Conservation (phyloP, 441 rosid genomes). For the Pelargonium citronellum region DNA sequence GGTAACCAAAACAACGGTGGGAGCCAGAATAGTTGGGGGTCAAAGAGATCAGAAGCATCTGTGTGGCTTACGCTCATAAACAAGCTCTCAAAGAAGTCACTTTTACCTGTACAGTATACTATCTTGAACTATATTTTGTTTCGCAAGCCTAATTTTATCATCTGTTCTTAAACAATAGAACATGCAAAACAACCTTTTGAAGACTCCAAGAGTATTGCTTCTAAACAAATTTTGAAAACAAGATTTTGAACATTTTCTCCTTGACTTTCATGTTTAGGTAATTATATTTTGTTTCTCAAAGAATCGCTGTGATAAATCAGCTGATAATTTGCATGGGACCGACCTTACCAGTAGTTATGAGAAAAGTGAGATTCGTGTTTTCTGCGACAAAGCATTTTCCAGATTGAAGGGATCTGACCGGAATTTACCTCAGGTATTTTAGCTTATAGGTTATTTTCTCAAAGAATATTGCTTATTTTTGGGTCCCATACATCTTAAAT, state of each 20-base stretch:
- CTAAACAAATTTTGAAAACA: conserved; percentile 2
- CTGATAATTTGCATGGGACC: conserved; percentile 59
- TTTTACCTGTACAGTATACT: conserved; percentile 62
- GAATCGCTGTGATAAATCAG: conserved; percentile 91
- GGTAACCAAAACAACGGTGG: conserved; percentile 48
- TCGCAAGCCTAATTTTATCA: background rate
- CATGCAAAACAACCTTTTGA: conserved; percentile 4
- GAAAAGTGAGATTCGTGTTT: conserved; percentile 82
- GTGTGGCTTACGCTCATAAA: conserved; percentile 75
- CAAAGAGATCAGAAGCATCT: conserved; percentile 71
- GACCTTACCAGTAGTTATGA: conserved; percentile 82
- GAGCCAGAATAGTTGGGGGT: conserved; percentile 60
- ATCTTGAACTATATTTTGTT: conserved; percentile 10
- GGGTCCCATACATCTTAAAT: conserved; percentile 19
- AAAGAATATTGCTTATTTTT: conserved; percentile 12
- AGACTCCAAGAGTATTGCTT: background rate
- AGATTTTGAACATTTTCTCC: background rate
- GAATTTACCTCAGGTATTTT: conserved; percentile 84
- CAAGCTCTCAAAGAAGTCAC: conserved; percentile 76
- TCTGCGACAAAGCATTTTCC: conserved; percentile 95
- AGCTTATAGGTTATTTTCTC: conserved; percentile 20
- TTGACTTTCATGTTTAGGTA: conserved; percentile 40
- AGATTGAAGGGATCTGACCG: conserved; percentile 95
- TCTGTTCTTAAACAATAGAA: background rate
- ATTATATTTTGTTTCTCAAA: conserved; percentile 94